A percentile compares a stretch with the other conserved stretches of the same genome.
Conservation (phyloP, 2,329 filamentous ascomycete species). For the Cladosporium phlei region DNA sequence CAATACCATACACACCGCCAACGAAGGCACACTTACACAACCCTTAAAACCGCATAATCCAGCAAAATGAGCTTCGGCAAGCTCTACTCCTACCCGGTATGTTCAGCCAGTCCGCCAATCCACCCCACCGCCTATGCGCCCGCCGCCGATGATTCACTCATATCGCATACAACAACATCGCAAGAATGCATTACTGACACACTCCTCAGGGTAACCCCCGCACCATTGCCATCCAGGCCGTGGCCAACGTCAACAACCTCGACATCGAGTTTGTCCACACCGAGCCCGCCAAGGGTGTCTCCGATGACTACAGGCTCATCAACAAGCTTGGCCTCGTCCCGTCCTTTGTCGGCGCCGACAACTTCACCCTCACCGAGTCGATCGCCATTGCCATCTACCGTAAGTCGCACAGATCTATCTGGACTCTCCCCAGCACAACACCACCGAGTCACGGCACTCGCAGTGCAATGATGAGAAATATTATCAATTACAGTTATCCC, state of each 20-base stretch:
- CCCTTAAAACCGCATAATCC: constrained; percentile 16
- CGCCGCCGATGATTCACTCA: constrained; percentile 12
- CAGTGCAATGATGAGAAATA: constrained; percentile 68
- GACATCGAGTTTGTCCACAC: constrained; percentile 81
- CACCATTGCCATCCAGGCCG: constrained; percentile 80
- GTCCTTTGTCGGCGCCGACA: constrained; percentile 86
- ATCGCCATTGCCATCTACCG: constrained; percentile 97
- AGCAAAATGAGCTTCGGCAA: constrained; percentile 77
- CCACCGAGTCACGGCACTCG: constrained; percentile 14
- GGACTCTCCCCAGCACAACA: constrained; percentile 12
- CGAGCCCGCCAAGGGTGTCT: constrained; percentile 59
- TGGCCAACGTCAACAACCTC: constrained; percentile 96
- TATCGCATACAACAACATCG: not conserved
- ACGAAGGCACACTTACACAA: constrained; percentile 28
- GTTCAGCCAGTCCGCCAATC: constrained; percentile 23
- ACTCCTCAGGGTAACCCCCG: constrained; percentile 74
- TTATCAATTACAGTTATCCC: constrained; percentile 80
- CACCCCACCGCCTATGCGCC: constrained; percentile 13
- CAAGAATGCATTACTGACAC: constrained; percentile 2
- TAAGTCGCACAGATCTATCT: too few relatives aligned
- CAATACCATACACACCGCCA: constrained; percentile 21
- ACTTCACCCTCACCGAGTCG: constrained; percentile 80
- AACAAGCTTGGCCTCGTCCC: constrained; percentile 89
- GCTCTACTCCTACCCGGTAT: constrained; percentile 82
- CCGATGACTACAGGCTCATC: constrained; percentile 74